These are phyloP conservation scores for Wickerhamomyces sp. DNA, from an alignment of 1,139 yeast species.

Conservation along the genomic window DNA sequence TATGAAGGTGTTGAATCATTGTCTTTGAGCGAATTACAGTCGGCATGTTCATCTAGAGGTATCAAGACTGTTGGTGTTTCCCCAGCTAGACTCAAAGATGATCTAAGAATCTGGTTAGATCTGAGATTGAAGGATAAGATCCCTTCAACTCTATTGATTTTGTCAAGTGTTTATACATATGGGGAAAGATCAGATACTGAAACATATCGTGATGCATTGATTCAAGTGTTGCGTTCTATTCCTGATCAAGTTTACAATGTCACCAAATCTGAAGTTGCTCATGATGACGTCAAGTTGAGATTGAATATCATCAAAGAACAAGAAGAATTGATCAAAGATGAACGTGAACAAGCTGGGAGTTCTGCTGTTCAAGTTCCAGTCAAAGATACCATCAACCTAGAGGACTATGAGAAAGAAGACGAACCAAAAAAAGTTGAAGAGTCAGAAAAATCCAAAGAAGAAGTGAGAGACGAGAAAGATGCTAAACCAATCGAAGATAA, in stretches of 20 bases:
- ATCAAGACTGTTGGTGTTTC: slow-evolving; percentile 79
- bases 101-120: slow-evolving; percentile 84
- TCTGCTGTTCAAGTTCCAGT: slow-evolving; percentile 39
- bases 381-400: slow-evolving; percentile 75
- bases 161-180: slow-evolving; percentile 85
- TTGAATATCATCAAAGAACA: slow-evolving; percentile 92
- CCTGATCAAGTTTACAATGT: slow-evolving; percentile 97
- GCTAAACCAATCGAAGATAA: neutral
- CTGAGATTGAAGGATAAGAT: slow-evolving; percentile 83
- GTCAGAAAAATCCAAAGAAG: slow-evolving; percentile 6
- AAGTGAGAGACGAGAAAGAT: slow-evolving; percentile 1
- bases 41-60: slow-evolving; percentile 93
- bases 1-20: slow-evolving; percentile 88
- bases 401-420: slow-evolving; percentile 51
- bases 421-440: slow-evolving; percentile 4
- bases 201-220: slow-evolving; percentile 72
- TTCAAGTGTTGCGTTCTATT: slow-evolving; percentile 82
- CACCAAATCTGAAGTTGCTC: slow-evolving; percentile 85
- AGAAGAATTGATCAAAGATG: slow-evolving; percentile 89
- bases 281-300: slow-evolving; percentile 62
- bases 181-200: slow-evolving; percentile 62
- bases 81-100: slow-evolving; percentile 80
- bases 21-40: slow-evolving; percentile 77
- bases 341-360: slow-evolving; percentile 67
- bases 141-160: slow-evolving; percentile 83